Base-by-base conservation (phyloP, 1,284 basidiomycete genomes). In the Tylopilus orsonianus region DNA sequence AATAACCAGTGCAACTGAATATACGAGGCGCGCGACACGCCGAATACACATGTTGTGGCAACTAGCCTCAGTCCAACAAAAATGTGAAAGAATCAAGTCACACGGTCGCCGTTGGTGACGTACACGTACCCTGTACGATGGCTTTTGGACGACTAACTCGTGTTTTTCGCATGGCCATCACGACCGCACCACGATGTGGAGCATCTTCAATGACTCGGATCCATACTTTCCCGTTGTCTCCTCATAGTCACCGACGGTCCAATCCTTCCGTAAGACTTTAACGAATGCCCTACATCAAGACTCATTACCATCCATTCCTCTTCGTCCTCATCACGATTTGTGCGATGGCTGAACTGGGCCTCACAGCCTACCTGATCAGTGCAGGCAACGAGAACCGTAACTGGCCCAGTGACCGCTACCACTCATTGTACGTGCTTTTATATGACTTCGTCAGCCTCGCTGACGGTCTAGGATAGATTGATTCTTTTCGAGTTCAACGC, bases 401-500 rank as follows among this genome's bases (percentile, higher is more conserved):
- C 38, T 87, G 82, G 80, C 74, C 81, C 5, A 81, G 74, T 58
- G 58, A 71, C 30, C 73, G 75, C 47, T 89, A 87, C 65, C 83
- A 83, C 64, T 75, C 79, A 10, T 58, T 88, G 86, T 87, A 59
- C 61, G 82, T 75, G n/a, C 27, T 26, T 46, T 14, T 8, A 24
- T 44, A 33, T 27, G 18, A 22, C 16, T 36, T 12, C 30, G 24
- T 49, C 8, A 32, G 26, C 18, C 7, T 48, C 34, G 19, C 54
- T 68, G 27, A 65, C 19, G 30, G 35, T 33, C 29, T 20, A n/a
- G 33, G 19, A 12, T n/a, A 79, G 78, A 34, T 60, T 86, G 46
- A 78, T 85, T 40, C 63, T 87, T 42, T 76, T 84, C 48, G 74
- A 83, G 56, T 85, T 89, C 65, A 83, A 82, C 56, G 76, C 87